Conservation (phyloP, 768 basidiomycete genomes). For the Tylopilus balloui region DNA sequence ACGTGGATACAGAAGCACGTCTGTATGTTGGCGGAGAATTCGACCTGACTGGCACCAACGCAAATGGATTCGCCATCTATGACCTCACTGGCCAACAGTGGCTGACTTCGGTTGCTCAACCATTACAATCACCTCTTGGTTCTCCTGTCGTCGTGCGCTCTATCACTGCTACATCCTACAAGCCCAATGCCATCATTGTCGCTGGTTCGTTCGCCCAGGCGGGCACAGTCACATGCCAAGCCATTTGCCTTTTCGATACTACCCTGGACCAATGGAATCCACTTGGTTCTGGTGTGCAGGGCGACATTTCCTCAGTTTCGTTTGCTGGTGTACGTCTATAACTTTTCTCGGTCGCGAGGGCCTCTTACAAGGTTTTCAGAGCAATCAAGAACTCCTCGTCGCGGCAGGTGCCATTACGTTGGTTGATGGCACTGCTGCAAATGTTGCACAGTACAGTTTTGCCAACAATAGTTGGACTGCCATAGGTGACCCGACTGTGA, state of each 20-base stretch:
- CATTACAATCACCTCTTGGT: constrained; percentile 54
- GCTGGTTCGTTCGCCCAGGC: constrained; percentile 86
- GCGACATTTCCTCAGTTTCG: constrained; percentile 72
- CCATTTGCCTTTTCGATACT: constrained; percentile 74
- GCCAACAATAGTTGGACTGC: constrained; percentile 70
- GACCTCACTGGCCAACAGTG: constrained; percentile 64
- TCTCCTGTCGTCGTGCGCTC: constrained; percentile 63
- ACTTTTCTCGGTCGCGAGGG: neutral
- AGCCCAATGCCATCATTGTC: constrained; percentile 63
- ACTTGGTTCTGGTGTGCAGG: constrained; percentile 76
- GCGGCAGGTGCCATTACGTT: constrained; percentile 79
- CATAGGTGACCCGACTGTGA: constrained; percentile 51
- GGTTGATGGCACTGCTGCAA: constrained; percentile 56
- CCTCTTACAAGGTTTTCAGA: constrained; percentile 36
- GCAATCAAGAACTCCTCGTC: constrained; percentile 62
- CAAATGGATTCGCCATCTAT: constrained; percentile 76
- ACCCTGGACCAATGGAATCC: constrained; percentile 69
- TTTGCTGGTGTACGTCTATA: constrained; percentile 68
- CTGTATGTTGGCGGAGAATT: constrained; percentile 88
- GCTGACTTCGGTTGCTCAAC: constrained; percentile 53
- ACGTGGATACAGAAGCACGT: constrained; percentile 56
- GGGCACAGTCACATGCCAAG: constrained; percentile 68
- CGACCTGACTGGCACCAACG: constrained; percentile 49
- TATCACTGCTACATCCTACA: constrained; percentile 57
- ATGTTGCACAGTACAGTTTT: constrained; percentile 72